phyloP scores from a whole-genome alignment of 805 yeast genomes.

The Cyberlindnera petersonii region DNA sequence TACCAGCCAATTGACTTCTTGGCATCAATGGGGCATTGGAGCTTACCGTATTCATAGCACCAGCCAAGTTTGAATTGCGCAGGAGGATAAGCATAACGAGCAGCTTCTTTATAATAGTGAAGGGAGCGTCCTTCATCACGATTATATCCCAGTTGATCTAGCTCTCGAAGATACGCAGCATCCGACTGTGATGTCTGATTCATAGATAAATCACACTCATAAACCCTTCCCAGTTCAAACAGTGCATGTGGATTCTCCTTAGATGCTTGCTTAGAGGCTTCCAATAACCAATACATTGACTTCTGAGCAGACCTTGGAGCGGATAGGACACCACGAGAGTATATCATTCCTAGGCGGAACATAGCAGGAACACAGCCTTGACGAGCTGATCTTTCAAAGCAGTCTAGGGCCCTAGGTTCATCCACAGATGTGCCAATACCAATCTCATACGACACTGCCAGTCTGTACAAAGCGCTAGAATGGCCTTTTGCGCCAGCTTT shows the following conservation, averaged over 20 bases:
- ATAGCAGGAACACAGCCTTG: constrained; percentile 60
- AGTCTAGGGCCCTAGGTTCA: constrained; percentile 44
- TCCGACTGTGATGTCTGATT: constrained; percentile 22
- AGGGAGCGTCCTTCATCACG: constrained; percentile 42
- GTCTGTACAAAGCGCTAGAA: constrained; percentile 59
- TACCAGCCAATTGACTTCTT: constrained; percentile 70
- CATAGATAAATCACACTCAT: constrained; percentile 42
- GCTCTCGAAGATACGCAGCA: constrained; percentile 31
- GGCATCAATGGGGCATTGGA: constrained; percentile 49
- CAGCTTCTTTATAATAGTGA: constrained; percentile 53
- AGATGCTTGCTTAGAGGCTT: constrained; percentile 44
- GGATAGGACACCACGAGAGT: constrained; percentile 45
- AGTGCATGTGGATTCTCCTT: constrained; percentile 50
- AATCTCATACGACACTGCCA: constrained; percentile 68
- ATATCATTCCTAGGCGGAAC: constrained; percentile 70
- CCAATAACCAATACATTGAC: constrained; percentile 48
- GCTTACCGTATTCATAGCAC: constrained; percentile 66
- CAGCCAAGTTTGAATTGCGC: constrained; percentile 70
- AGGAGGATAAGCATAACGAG: constrained; percentile 55
- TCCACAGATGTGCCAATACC: constrained; percentile 51
- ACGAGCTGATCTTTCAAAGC: constrained; percentile 59
- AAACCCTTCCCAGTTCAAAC: constrained; percentile 53
- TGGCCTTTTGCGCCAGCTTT: constrained; percentile 58
- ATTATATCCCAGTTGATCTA: constrained; percentile 30
- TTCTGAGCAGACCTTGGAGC: constrained; percentile 37